These are phyloP conservation scores for Ogataea salicorniae DNA, from an alignment of 805 yeast species.

Conservation along the genomic window DNA sequence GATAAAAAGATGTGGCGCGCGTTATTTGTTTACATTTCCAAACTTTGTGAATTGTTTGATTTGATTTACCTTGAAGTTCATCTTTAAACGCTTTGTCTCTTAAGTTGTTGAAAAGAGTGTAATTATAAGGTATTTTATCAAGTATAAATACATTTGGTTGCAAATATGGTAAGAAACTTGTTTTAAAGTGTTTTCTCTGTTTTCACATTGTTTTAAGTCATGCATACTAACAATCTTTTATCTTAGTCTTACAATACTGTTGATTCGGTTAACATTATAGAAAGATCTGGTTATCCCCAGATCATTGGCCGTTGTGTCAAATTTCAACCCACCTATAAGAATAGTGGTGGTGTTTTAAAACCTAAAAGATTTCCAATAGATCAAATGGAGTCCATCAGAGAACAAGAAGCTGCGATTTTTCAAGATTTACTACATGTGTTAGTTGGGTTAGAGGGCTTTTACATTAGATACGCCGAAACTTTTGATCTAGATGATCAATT, in stretches of 20 bases:
- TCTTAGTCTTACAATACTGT: neutral
- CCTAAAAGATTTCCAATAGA: constrained; percentile 37
- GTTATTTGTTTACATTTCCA: too few relatives aligned
- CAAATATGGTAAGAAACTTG: neutral
- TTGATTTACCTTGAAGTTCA: too few relatives aligned
- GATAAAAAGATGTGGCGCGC: too few relatives aligned
- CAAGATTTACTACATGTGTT: constrained; percentile 67
- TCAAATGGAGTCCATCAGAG: constrained; percentile 40
- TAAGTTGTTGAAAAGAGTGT: too few relatives aligned
- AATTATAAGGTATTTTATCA: too few relatives aligned
- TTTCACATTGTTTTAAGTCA: neutral
- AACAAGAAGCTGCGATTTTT: constrained; percentile 70
- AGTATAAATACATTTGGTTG: too few relatives aligned
- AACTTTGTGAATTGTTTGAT: too few relatives aligned
- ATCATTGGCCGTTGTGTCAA: constrained; percentile 16
- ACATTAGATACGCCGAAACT: constrained; percentile 60
- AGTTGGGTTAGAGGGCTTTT: constrained; percentile 71
- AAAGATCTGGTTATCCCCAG: constrained; percentile 5
- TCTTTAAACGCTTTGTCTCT: too few relatives aligned
- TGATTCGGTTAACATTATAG: constrained; percentile 9
- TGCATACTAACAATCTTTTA: neutral
- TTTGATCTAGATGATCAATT: constrained; percentile 43
- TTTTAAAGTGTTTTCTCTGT: neutral
- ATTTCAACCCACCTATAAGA: constrained; percentile 16
- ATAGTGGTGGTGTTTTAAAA: constrained; percentile 6